Evolutionary conservation across 768 basidiomycete genomes (phyloP).

Genomic region (Suillus bovinus): DNA sequence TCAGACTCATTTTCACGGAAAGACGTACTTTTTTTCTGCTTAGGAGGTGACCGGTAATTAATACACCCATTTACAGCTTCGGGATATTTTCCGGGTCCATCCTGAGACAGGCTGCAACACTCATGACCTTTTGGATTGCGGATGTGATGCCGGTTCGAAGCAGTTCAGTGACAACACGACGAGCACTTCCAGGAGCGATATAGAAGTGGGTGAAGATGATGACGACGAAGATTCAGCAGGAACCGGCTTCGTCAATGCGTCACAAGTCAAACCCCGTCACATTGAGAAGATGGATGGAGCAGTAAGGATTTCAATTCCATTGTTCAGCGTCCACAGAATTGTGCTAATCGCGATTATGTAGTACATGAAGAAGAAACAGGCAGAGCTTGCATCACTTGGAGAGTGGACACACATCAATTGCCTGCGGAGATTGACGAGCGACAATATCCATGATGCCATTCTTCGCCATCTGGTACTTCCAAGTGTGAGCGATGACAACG

Average conservation of each 20-base stretch:
- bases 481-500: conserved; percentile 18
- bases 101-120: conserved; percentile 81
- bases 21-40: conserved; percentile 56
- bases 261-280: conserved; percentile 51
- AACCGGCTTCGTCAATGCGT: conserved; percentile 64
- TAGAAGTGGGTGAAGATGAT: conserved; percentile 17
- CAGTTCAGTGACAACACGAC: conserved; percentile 9
- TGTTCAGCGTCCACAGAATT: not conserved
- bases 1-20: conserved; percentile 85
- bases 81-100: conserved; percentile 91
- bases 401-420: conserved; percentile 90
- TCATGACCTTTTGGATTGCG: conserved; percentile 87
- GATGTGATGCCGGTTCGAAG: conserved; percentile 45
- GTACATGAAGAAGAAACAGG: conserved; percentile 70
- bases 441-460: conserved; percentile 64
- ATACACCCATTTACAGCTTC: conserved; percentile 52
- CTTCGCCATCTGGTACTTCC: conserved; percentile 48
- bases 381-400: conserved; percentile 66
- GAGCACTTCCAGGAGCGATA: no score
- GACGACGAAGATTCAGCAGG: conserved; percentile 30
- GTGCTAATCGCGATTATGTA: conserved; percentile 25
- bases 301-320: conserved; percentile 37
- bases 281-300: conserved; percentile 50
- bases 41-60: not conserved
- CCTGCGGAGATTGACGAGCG: conserved; percentile 42